A percentile compares a stretch with the other conserved stretches of the same genome.
Conservation (phyloP, 495 filamentous ascomycete species). For the Xylaria cubensis region DNA sequence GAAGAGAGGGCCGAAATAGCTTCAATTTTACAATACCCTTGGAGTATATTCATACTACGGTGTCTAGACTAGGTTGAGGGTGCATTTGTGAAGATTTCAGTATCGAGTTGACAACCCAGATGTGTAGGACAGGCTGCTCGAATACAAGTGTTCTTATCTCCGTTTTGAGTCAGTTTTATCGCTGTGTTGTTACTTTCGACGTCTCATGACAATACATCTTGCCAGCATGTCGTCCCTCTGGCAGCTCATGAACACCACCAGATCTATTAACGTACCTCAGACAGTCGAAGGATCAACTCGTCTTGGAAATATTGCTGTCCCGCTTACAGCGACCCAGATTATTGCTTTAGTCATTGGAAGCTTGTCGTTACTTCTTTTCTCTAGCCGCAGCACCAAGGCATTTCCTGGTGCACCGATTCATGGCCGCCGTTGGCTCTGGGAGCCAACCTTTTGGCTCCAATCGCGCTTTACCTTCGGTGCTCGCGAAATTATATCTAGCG, state of each 20-base stretch:
- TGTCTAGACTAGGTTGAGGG: not conserved
- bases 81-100: not conserved
- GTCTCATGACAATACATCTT: not conserved
- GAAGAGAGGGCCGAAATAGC: not conserved
- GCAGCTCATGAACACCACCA: not conserved
- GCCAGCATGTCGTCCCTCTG: not conserved
- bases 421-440: constrained; percentile 1
- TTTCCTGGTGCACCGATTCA: not conserved
- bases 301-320: not conserved
- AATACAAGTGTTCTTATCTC: not conserved
- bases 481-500: not conserved
- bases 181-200: not conserved
- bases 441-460: constrained; percentile 6
- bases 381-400: not conserved
- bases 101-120: not conserved
- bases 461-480: not conserved
- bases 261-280: not conserved
- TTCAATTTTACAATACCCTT: not conserved
- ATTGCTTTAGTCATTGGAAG: not conserved
- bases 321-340: not conserved
- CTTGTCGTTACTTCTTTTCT: not conserved
- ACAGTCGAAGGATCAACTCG: not conserved
- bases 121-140: not conserved
- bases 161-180: not conserved
- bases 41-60: not conserved